Evolutionary conservation across 345 rosid species (phyloP).

Genomic region (Barbarea vulgaris): DNA sequence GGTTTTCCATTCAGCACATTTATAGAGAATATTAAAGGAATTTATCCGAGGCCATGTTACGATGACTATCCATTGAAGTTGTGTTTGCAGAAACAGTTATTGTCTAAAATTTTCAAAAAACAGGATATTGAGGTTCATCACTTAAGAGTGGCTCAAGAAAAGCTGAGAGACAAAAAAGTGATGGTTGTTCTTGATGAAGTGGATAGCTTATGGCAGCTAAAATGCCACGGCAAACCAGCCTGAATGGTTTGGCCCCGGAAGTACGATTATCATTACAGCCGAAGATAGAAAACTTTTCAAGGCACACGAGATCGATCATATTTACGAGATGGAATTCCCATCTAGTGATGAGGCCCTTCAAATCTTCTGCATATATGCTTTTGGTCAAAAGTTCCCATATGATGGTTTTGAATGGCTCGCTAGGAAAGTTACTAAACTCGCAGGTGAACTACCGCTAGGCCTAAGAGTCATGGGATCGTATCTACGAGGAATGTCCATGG

Average conservation of each 20-base stretch:
- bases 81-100: background rate
- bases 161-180: slow-evolving; percentile 27
- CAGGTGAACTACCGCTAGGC: slow-evolving; percentile 37
- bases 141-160: background rate
- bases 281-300: slow-evolving; percentile 38
- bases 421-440: background rate
- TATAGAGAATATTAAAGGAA: slow-evolving; percentile 8
- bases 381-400: background rate
- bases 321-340: background rate
- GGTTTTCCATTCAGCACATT: background rate
- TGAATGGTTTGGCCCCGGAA: slow-evolving; percentile 48
- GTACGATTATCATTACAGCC: slow-evolving; percentile 57
- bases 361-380: slow-evolving; percentile 17
- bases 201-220: slow-evolving; percentile 42
- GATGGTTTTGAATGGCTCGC: background rate
- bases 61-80: background rate
- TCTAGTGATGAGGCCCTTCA: background rate
- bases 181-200: slow-evolving; percentile 57
- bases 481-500: background rate
- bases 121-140: slow-evolving; percentile 5
- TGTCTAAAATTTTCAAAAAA: background rate
- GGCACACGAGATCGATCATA: background rate
- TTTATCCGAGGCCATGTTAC: background rate
- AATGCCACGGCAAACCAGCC: slow-evolving; percentile 44
- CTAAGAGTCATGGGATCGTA: slow-evolving; percentile 35